Conservation (phyloP, 352 stramenopile species). For the Thraustochytrium striatum region DNA sequence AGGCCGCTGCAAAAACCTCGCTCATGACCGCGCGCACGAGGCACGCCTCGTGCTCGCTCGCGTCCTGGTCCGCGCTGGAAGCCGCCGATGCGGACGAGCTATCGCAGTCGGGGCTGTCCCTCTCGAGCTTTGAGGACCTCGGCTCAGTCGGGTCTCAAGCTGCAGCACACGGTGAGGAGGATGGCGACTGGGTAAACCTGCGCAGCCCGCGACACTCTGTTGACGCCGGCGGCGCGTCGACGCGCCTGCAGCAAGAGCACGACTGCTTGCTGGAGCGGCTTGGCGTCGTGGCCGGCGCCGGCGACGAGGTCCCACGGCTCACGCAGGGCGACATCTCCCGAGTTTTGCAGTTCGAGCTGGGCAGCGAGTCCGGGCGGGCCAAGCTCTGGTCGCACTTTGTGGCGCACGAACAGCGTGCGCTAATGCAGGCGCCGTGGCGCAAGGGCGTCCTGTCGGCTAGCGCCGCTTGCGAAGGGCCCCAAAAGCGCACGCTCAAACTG, state of each 20-base stretch:
- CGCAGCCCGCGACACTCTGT: too few relatives aligned
- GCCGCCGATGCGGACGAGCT: background rate
- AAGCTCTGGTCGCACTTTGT: slow-evolving; percentile 1
- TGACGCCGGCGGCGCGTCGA: too few relatives aligned
- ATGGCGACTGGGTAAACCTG: background rate
- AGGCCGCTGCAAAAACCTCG: background rate
- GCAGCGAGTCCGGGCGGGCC: background rate
- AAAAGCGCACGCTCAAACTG: background rate
- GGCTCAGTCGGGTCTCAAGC: background rate
- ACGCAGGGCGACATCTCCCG: background rate
- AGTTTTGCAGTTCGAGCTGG: background rate
- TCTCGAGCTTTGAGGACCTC: background rate
- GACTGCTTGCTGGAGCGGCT: too few relatives aligned
- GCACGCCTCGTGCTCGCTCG: background rate
- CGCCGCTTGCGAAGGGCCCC: background rate
- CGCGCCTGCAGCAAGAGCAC: too few relatives aligned
- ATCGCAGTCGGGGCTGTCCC: background rate
- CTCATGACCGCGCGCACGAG: background rate
- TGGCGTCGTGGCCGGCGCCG: too few relatives aligned
- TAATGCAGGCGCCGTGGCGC: slow-evolving; percentile 24
- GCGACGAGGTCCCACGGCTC: too few relatives aligned
- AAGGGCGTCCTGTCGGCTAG: background rate
- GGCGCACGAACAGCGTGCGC: background rate
- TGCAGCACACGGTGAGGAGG: background rate
- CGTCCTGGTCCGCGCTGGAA: background rate